Percentiles rank a stretch among this genome's conserved stretches.
Evolutionary conservation across 164 flowering plant species (phyloP).

Genomic region (Liriodendron chinense): DNA sequence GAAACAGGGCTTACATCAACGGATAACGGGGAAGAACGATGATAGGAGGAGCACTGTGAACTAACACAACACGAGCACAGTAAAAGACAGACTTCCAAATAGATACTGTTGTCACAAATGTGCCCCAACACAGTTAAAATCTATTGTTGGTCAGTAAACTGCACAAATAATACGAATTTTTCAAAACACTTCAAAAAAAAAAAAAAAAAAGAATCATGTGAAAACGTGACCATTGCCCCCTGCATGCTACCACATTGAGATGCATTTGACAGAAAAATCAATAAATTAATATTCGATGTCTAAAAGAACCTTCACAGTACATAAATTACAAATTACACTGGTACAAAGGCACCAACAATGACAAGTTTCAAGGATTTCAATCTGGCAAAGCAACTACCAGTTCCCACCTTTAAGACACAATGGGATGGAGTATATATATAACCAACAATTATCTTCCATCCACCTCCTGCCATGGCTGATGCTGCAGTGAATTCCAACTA

Average conservation of each 20-base stretch:
- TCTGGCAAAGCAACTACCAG: slow-evolving; percentile 33
- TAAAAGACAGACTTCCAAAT: slow-evolving; percentile 16
- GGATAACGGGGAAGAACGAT: slow-evolving; percentile 13
- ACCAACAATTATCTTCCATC: slow-evolving; percentile 27
- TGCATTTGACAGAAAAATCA: slow-evolving; percentile 43
- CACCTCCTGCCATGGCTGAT: slow-evolving; percentile 30
- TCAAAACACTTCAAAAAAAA: slow-evolving; percentile 1
- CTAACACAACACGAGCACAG: slow-evolving; percentile 16
- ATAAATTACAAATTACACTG: slow-evolving; percentile 50
- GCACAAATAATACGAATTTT: not conserved
- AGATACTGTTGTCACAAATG: slow-evolving; percentile 6
- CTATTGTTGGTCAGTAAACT: slow-evolving; percentile 6
- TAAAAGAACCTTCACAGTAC: slow-evolving; percentile 58
- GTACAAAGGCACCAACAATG: slow-evolving; percentile 47
- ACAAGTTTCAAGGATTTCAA: slow-evolving; percentile 39
- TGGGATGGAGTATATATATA: slow-evolving; percentile 30
- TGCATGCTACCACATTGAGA: slow-evolving; percentile 7
- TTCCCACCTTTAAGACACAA: slow-evolving; percentile 22
- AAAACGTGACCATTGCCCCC: slow-evolving; percentile 7
- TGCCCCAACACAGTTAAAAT: not conserved
- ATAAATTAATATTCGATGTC: slow-evolving; percentile 56
- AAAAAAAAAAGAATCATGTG: not conserved
- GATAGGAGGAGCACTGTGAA: slow-evolving; percentile 9
- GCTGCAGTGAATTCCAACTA: slow-evolving; percentile 22
- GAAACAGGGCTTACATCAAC: slow-evolving; percentile 11